Base-by-base conservation (phyloP, 495 filamentous ascomycete genomes). In the Podospora conica region DNA sequence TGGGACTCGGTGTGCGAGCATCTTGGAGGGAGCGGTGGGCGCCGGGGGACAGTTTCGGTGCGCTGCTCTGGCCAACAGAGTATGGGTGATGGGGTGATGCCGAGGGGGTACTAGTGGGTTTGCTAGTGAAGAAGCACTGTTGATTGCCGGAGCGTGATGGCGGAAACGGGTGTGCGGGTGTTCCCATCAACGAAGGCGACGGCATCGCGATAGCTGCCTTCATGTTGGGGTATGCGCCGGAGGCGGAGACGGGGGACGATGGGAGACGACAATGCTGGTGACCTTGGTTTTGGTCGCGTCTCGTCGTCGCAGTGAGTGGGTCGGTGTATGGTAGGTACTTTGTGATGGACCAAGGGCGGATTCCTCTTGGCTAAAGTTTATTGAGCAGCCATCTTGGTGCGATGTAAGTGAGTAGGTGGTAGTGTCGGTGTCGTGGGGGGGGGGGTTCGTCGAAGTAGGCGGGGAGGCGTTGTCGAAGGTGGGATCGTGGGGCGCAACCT, bases 1-100 rank as follows among this genome's bases (percentile, higher is more conserved):
- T 91, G 21, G 91, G 89, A 72, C 89, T 91, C 21, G 88, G 74
- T 7, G 82, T 76, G 29, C 79, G 77, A 55, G 71, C 75, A 53
- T 82, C 80, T 29, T 68, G 68, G 8, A 62, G 65, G 18, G 61
- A 68, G 9, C 69, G 74, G 58, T 68, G 55, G 15, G 58, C 68
- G 76, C 79, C 64, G 61, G 73, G 73, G n/a, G 76, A 77, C 66
- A 71, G 68, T 72, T 76, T 75, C 53, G 79, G 70, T 65, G 78
- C 69, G 65, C 77, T 73, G 65, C 71, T 69, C 74, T 81, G 79
- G 74, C 76, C 76, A 77, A 79, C 75, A 70, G 78, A 79, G 78
- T 79, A 69, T 71, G 68, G 71, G 70, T 68, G 67, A 24, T 74
- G 69, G 63, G 80, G 78, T 6, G 81, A 81, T 10, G 78, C 66